Base-by-base conservation (phyloP, 1,284 basidiomycete species). In the Schizophyllum commune region DNA sequence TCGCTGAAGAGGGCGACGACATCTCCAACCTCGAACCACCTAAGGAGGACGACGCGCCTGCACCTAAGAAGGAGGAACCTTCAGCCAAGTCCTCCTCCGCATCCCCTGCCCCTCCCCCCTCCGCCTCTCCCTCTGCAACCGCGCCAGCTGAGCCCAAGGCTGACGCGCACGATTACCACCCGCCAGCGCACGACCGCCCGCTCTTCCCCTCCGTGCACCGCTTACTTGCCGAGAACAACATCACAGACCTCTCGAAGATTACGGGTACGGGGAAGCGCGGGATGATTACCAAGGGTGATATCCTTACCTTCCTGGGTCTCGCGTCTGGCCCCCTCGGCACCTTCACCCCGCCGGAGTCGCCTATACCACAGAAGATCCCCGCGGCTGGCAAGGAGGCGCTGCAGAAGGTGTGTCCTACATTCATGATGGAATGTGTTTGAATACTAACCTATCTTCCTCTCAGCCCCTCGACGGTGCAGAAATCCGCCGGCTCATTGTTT, bases 1-100 rank as follows among this genome's bases (percentile, higher is more conserved):
- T 96, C 13, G 96, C 91, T n/a, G 96, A 98, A 74, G 94, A 98
- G 73, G 96, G 96, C 2, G 96, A 98, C 73, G 92, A 98, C 72
- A 87, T 98, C 61, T 88, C 92, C 61, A 90, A 91, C 69, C 83
- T 95, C 51, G 83, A 95, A 68, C 77, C 83, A 8, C 91, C 92
- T 1, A 79, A 82, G 64, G 84, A 90, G 63, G 77, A 80, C 4
- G 39, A 33, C 47, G 60, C 71, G 19, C 64, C 68, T 59, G 57
- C 68, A 62, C 65, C 69, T 27, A 62, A 67, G 56, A 66, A 68
- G 59, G 58, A 66, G 51, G 64, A 70, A 60, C 21, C 63, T 33
- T 27, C 22, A 17, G 52, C 55, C 27, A 53, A 63, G 20, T 61
- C 73, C 3, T 60, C 74, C 13, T 56, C 69, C 2, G 63, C 68